Conservation (phyloP, 306 rosid species). For the Oemleria cerasiformis region DNA sequence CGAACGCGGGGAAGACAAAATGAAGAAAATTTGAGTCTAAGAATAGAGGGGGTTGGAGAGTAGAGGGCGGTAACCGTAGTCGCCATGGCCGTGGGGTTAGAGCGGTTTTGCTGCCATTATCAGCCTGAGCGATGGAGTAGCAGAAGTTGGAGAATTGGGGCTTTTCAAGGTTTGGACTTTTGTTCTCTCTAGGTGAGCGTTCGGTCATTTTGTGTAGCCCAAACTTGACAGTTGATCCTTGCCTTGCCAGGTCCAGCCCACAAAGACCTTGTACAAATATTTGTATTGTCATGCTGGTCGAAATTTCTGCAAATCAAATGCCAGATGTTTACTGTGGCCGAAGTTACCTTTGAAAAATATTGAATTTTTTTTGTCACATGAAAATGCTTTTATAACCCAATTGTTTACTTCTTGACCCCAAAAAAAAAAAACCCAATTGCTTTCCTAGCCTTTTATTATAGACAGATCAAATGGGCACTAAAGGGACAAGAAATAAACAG, state of each 20-base stretch:
- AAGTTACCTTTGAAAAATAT: too few species aligned
- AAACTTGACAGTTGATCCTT: not conserved
- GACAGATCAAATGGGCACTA: too few species aligned
- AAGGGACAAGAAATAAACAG: too few species aligned
- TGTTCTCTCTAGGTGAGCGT: not conserved
- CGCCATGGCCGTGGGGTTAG: constrained; percentile 40
- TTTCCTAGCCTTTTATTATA: too few species aligned
- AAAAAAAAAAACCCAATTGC: too few species aligned
- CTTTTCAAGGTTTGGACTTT: constrained; percentile 16
- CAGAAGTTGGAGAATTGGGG: not conserved
- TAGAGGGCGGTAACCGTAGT: constrained; percentile 39
- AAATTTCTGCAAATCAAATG: not conserved
- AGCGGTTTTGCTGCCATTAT: constrained; percentile 29
- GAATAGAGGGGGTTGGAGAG: constrained; percentile 36
- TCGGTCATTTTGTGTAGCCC: not conserved
- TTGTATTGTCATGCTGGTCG: too few species aligned
- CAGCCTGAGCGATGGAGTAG: not conserved
- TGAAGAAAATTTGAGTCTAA: constrained; percentile 28
- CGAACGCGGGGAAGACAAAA: constrained; percentile 23
- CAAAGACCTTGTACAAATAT: not conserved
- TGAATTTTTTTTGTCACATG: too few species aligned
- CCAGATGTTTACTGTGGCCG: too few species aligned
- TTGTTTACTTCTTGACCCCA: too few species aligned
- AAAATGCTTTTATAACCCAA: too few species aligned
- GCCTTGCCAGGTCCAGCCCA: not conserved